Conservation (phyloP, 1,284 basidiomycete species). For the Cutaneotrichosporon arboriforme region DNA sequence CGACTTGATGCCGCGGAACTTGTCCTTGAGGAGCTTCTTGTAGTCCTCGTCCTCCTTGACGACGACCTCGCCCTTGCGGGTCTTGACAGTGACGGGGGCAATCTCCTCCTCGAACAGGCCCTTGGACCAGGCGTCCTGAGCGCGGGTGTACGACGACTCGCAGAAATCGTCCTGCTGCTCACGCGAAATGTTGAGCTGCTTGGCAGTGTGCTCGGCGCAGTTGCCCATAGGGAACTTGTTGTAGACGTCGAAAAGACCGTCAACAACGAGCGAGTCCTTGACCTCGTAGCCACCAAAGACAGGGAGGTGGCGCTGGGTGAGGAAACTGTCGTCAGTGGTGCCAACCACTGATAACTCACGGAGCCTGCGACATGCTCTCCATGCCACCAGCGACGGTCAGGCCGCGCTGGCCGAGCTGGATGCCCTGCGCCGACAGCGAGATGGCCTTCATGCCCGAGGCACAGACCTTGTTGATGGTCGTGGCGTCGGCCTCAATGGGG, state of each 20-base stretch:
- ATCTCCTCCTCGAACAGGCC: conserved; percentile 71
- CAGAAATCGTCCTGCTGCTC: conserved; percentile 84
- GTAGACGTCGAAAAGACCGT: conserved; percentile 94
- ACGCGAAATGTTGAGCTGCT: conserved; percentile 74
- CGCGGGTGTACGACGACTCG: conserved; percentile 89
- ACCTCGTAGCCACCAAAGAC: conserved; percentile 83
- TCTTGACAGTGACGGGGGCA: conserved; percentile 50
- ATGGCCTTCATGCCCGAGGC: conserved; percentile 93
- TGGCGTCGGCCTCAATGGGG: conserved; percentile 81
- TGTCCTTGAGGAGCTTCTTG: conserved; percentile 89
- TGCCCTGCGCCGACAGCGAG: conserved; percentile 86
- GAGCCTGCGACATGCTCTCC: conserved; percentile 97
- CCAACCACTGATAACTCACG: conserved; percentile 54
- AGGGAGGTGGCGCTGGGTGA: conserved; percentile 80
- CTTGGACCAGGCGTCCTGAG: conserved; percentile 81
- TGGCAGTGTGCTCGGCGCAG: conserved; percentile 85
- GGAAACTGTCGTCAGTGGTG: conserved; percentile 60
- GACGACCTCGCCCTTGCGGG: conserved; percentile 79
- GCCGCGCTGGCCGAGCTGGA: conserved; percentile 70
- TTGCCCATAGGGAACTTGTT: conserved; percentile 95
- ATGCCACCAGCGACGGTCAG: conserved; percentile 92
- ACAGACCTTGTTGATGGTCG: conserved; percentile 99
- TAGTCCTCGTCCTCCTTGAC: conserved; percentile 96
- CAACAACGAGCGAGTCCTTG: conserved; percentile 80
- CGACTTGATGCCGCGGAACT: conserved; percentile 76